phyloP scores from a whole-genome alignment of 441 rosid genomes.

The Populus trichocarpa region DNA sequence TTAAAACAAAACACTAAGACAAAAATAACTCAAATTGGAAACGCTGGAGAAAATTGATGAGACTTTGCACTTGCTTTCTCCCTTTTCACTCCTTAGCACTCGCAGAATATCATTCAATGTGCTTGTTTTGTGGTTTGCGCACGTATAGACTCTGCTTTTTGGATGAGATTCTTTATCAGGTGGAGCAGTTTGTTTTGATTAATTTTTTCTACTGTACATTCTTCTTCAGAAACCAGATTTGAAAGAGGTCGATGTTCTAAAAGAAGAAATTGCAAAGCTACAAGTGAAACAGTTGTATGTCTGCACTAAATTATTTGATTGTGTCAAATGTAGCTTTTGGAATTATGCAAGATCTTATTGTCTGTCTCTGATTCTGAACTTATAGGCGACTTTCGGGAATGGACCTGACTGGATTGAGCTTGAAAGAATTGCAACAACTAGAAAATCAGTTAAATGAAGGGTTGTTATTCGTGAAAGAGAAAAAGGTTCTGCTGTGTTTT shows the following conservation, averaged over 20 bases:
- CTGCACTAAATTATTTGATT: slow-evolving; percentile 16
- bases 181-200: neutral
- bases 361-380: slow-evolving; percentile 13
- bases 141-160: neutral
- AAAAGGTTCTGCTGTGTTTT: slow-evolving; percentile 43
- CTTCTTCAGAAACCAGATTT: slow-evolving; percentile 43
- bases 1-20: no score
- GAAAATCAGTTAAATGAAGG: slow-evolving; percentile 67
- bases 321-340: neutral
- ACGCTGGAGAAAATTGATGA: no score
- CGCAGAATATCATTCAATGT: no score
- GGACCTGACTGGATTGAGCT: slow-evolving; percentile 54
- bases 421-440: slow-evolving; percentile 73
- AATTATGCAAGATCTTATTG: slow-evolving; percentile 1
- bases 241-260: slow-evolving; percentile 53
- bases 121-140: no score
- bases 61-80: neutral
- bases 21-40: no score
- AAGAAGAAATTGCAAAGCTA: slow-evolving; percentile 63
- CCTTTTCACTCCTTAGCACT: neutral
- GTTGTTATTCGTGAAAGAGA: slow-evolving; percentile 63
- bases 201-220: slow-evolving; percentile 1
- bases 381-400: slow-evolving; percentile 62
- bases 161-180: neutral
- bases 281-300: slow-evolving; percentile 70